These are phyloP conservation scores for Didymellaceae sp. DNA, from an alignment of 2,329 filamentous ascomycete species.

Conservation along the genomic window DNA sequence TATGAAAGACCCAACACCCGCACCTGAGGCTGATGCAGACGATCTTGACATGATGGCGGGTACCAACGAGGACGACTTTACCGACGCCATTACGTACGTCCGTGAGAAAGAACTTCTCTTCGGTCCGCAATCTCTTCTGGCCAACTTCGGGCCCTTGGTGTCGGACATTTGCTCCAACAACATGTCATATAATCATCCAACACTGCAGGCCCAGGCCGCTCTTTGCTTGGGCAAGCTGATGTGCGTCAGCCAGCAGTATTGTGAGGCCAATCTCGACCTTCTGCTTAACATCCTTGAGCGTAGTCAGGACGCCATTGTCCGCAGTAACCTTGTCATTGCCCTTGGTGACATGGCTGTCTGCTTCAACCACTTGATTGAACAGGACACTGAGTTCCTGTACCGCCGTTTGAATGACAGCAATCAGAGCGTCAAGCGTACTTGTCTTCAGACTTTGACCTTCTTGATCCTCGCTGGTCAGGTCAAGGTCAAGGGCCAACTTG, in stretches of 20 bases:
- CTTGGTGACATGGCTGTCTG: conserved; percentile 99
- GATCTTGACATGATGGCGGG: conserved; percentile 96
- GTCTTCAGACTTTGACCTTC: conserved; percentile 98
- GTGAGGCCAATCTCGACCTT: conserved; percentile 87
- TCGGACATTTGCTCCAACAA: conserved; percentile 92
- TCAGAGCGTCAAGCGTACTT: conserved; percentile 91
- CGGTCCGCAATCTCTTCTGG: conserved; percentile 81
- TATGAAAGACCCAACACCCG: conserved; percentile 52
- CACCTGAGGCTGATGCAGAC: conserved; percentile 69
- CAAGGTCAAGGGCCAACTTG: conserved; percentile 98
- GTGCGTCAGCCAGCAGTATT: conserved; percentile 97
- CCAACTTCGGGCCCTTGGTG: conserved; percentile 88
- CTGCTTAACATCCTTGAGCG: conserved; percentile 98
- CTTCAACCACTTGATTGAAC: conserved; percentile 99
- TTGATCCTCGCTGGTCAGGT: conserved; percentile 96
- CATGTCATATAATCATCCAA: conserved; percentile 86
- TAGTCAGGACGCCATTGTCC: conserved; percentile 87
- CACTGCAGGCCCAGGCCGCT: conserved; percentile 90
- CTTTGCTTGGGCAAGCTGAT: conserved; percentile 97
- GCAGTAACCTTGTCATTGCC: conserved; percentile 95
- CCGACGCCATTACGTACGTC: conserved; percentile 83
- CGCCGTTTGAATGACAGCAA: conserved; percentile 88
- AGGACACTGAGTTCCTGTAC: conserved; percentile 98
- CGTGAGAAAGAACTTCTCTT: conserved; percentile 85
- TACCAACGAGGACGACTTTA: conserved; percentile 93